phyloP scores from a whole-genome alignment of 2,329 filamentous ascomycete species.

The Phyllosticta citriasiana region DNA sequence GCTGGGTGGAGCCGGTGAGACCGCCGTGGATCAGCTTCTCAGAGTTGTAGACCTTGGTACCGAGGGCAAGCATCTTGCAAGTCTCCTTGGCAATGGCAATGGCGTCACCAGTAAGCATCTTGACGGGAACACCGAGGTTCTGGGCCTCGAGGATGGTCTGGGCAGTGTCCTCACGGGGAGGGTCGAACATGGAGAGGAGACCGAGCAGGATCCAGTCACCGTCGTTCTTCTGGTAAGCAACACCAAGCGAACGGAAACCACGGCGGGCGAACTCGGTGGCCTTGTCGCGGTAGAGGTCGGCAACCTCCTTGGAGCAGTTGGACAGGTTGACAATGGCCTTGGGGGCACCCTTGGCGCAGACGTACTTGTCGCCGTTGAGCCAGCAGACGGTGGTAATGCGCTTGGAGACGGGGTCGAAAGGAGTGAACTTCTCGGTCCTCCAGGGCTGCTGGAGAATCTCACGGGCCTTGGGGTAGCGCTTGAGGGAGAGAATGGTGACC shows the following conservation, averaged over 20 bases:
- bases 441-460: conserved; percentile 66
- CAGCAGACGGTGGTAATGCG: conserved; percentile 62
- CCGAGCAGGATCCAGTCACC: conserved; percentile 64
- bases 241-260: conserved; percentile 72
- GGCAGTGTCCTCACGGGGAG: conserved; percentile 67
- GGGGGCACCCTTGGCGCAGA: conserved; percentile 68
- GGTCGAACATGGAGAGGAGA: conserved; percentile 73
- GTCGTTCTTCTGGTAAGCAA: conserved; percentile 68
- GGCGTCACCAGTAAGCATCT: conserved; percentile 75
- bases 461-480: conserved; percentile 66
- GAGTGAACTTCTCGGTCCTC: conserved; percentile 68
- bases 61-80: conserved; percentile 71
- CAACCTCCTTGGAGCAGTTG: conserved; percentile 55
- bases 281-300: conserved; percentile 60
- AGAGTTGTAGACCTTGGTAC: conserved; percentile 74
- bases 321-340: conserved; percentile 63
- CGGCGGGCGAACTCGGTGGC: conserved; percentile 65
- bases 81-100: conserved; percentile 74
- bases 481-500: conserved; percentile 65
- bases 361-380: conserved; percentile 59
- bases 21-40: conserved; percentile 68
- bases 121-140: conserved; percentile 65
- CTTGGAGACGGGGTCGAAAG: conserved; percentile 72
- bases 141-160: conserved; percentile 69
- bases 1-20: conserved; percentile 61